A percentile compares a stretch with the other conserved stretches of the same genome.
Conservation (phyloP, 805 yeast genomes). For the Starmerella potacharoeniae region DNA sequence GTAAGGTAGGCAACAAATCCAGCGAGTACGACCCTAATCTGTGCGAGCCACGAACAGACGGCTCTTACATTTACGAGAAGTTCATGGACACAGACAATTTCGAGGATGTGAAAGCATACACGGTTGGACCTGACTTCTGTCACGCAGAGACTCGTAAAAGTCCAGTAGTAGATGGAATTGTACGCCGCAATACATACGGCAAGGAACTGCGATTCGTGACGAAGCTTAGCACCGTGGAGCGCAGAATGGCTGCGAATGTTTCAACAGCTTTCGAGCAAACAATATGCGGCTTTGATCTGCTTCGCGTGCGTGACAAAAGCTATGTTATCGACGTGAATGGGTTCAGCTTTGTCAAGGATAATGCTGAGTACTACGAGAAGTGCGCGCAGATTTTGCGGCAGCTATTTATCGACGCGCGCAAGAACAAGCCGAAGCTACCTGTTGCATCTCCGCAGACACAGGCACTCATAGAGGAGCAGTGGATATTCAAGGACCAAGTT, state of each 20-base stretch:
- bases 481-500: conserved; percentile 93
- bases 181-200: conserved; percentile 92
- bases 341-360: conserved; percentile 93
- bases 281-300: conserved; percentile 90
- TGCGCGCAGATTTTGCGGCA: conserved; percentile 68
- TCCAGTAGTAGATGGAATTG: conserved; percentile 99
- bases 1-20: conserved; percentile 94
- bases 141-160: conserved; percentile 98
- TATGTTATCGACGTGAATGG: conserved; percentile 97
- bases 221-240: conserved; percentile 62
- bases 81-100: conserved; percentile 97
- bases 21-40: conserved; percentile 88
- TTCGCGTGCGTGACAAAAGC: conserved; percentile 77
- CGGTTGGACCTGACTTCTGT: conserved; percentile 82
- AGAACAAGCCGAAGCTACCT: conserved; percentile 24
- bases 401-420: conserved; percentile 54
- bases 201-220: conserved; percentile 90
- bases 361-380: conserved; percentile 68
- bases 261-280: conserved; percentile 74
- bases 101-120: conserved; percentile 97
- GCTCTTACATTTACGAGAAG: conserved; percentile 83
- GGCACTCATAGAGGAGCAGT: conserved; percentile 47
- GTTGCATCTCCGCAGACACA: conserved; percentile 11
- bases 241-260: conserved; percentile 66
- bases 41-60: conserved; percentile 65